Evolutionary conservation across 345 rosid genomes (phyloP).

Genomic region (Camelina hispida): DNA sequence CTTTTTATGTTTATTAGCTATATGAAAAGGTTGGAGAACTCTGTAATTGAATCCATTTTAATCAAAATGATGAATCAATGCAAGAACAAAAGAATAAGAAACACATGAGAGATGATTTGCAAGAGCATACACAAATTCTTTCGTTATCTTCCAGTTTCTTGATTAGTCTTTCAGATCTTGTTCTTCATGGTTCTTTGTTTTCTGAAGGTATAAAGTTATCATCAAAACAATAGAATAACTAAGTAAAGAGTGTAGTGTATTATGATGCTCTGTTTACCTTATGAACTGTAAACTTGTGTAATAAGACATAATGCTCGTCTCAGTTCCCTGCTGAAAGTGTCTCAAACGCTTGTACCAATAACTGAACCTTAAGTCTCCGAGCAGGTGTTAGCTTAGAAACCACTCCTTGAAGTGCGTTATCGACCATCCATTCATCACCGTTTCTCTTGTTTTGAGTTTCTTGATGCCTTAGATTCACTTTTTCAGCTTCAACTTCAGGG

Average conservation of each 20-base stretch:
- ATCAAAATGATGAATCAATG: slow-evolving; percentile 13
- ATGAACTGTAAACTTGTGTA: slow-evolving; percentile 7
- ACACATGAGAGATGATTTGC: neutral
- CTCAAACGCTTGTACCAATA: slow-evolving; percentile 92
- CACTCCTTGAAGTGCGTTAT: slow-evolving; percentile 76
- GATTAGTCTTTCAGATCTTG: slow-evolving; percentile 8
- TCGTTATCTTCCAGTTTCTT: slow-evolving; percentile 12
- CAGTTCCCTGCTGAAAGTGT: slow-evolving; percentile 58
- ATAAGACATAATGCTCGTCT: slow-evolving; percentile 32
- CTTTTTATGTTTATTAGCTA: too few relatives aligned
- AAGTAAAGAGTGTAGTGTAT: neutral
- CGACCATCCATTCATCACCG: slow-evolving; percentile 92
- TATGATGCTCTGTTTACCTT: slow-evolving; percentile 42
- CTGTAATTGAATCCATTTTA: slow-evolving; percentile 9
- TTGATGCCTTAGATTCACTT: slow-evolving; percentile 71
- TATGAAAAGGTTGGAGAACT: neutral
- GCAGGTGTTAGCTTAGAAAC: slow-evolving; percentile 84
- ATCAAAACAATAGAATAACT: slow-evolving; percentile 16
- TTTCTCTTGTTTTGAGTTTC: slow-evolving; percentile 61
- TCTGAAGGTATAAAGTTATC: slow-evolving; percentile 14
- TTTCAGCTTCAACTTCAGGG: slow-evolving; percentile 58
- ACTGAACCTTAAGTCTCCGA: slow-evolving; percentile 74
- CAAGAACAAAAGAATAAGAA: neutral
- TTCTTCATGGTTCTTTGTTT: slow-evolving; percentile 27
- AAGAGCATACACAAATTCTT: neutral